Evolutionary conservation across 2,329 filamentous ascomycete genomes (phyloP), one percentile per base, ranked within the genome.

Genomic region (Aspergillus uvarum): DNA sequence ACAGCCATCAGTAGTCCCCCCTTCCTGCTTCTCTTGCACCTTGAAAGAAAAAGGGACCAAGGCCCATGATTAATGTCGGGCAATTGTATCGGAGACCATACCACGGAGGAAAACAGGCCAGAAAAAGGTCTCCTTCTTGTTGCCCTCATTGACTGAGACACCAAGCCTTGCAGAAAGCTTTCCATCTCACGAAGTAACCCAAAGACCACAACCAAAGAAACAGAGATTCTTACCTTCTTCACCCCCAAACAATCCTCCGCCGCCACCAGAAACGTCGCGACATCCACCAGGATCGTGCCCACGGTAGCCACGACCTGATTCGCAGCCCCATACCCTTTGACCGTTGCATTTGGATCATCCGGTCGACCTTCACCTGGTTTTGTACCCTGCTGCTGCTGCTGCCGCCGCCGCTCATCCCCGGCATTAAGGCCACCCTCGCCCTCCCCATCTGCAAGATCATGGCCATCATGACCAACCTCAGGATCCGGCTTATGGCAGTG

Each of bases 401-500:
- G 24, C 7, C 2, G 26, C 8, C 11, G 32, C 38, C 74, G 10
- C 26, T 73, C 22, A 22, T 22, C 68, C 31, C 83, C 76, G 24
- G 81, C 67, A 62, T 83, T 79, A 35, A 12, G 11, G 10, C 49
- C 47, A 38, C 73, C 61, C 50, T 62, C 65, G 35, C 70, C 65
- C 47, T 72, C 63, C 6, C 80, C 73, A n/a, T 72, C 68, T 11
- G 81, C 67, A 47, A 80, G 76, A 12, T 74, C 71, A 51, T 80
- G 10, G 14, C 12, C 10, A 38, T 38, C 4, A n/a, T 10, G 38
- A 44, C 42, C 74, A 11, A 73, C 68, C 31, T 83, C 76, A 26
- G 81, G 67, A 62, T 83, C 80, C 1, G 96, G 95, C 76, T 98
- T 98, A 76, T 99, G 95, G 71, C 95, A 99, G 76, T 99, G 96